Evolutionary conservation across 1,284 basidiomycete genomes (phyloP), one percentile per base, ranked within the genome.

Genomic region (Naganishia liquefaciens): DNA sequence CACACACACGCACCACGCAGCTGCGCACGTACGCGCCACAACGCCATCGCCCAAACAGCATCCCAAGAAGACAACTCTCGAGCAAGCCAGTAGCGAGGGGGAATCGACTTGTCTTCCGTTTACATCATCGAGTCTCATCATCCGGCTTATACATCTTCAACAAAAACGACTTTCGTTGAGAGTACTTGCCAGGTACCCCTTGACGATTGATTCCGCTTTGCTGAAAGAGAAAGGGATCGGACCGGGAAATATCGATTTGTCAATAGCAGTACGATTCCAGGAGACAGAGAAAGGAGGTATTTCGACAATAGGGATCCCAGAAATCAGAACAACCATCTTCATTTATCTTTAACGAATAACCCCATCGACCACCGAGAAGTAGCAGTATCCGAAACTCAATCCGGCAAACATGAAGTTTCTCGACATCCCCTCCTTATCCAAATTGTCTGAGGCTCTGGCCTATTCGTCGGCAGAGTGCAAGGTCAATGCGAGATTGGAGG

Each of bases 401-500:
- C 46, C n/a, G 11, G 46, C 15, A 47, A 76, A 50, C 62, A 95
- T 94, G 93, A 95, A 95, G 80, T 95, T 89, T 80, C 89, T 95
- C 74, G 91, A 94, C 76, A 85, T 86, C 63, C 90, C 91, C 40
- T 85, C 88, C 65, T 84, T 94, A 30, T 86, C 87, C 27, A 85
- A 85, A 64, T 86, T 95, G 64, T 88, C 91, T 0, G 85, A 87
- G 71, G 86, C 89, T n/a, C 86, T 95, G 52, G 89, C 80, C 23
- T 77, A 80, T 62, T 69, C 91, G 68, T 88, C 91, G 5, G 87
- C 90, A 54, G 93, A 96, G 80, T 92, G 91, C 77, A 86, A 88
- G 30, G 91, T 97, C 21, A 88, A 91, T 77, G 94, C 92, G 43
- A 87, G 93, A 70, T 88, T 99, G 77, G 95, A 99, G 79, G 93